Evolutionary conservation across 2,329 filamentous ascomycete genomes (phyloP).

Genomic region (Ustulina deusta): DNA sequence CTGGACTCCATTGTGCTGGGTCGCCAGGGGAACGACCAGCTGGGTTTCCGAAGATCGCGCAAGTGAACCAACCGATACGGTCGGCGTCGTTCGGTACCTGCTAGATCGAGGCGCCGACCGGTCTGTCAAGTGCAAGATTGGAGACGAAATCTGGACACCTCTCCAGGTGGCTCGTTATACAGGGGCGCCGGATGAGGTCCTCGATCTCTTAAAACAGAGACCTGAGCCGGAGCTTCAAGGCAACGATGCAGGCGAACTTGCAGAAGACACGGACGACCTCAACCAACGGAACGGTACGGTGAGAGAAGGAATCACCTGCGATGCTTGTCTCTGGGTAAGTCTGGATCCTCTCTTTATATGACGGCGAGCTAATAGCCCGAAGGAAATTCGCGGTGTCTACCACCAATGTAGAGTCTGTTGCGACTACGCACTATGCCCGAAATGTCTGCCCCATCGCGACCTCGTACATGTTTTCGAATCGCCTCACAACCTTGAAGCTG

Average conservation of each 20-base stretch:
- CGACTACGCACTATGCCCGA: conserved; percentile 8
- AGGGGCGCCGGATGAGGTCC: conserved; percentile 16
- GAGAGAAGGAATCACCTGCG: conserved; percentile 3
- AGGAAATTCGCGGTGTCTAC: conserved; percentile 19
- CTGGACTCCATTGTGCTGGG: conserved; percentile 26
- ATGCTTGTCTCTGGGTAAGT: conserved; percentile 20
- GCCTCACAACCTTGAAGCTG: background rate
- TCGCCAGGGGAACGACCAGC: conserved; percentile 1
- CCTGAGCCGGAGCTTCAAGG: background rate
- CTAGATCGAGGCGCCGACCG: conserved; percentile 14
- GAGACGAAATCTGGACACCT: conserved; percentile 13
- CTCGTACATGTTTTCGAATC: conserved; percentile 10
- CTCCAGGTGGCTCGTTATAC: background rate
- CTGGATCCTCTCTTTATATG: background rate
- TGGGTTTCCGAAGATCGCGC: conserved; percentile 10
- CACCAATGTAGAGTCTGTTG: conserved; percentile 10
- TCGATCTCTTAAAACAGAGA: background rate
- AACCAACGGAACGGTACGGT: background rate
- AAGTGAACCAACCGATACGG: conserved; percentile 15
- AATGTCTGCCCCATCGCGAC: conserved; percentile 21
- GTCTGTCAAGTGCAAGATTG: conserved; percentile 16
- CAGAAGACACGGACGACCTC: background rate
- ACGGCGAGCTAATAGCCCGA: background rate
- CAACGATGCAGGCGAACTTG: background rate
- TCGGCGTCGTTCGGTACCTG: conserved; percentile 9